Evolutionary conservation across 2,329 filamentous ascomycete species (phyloP).

Genomic region (Pseudopyricularia cyperi): DNA sequence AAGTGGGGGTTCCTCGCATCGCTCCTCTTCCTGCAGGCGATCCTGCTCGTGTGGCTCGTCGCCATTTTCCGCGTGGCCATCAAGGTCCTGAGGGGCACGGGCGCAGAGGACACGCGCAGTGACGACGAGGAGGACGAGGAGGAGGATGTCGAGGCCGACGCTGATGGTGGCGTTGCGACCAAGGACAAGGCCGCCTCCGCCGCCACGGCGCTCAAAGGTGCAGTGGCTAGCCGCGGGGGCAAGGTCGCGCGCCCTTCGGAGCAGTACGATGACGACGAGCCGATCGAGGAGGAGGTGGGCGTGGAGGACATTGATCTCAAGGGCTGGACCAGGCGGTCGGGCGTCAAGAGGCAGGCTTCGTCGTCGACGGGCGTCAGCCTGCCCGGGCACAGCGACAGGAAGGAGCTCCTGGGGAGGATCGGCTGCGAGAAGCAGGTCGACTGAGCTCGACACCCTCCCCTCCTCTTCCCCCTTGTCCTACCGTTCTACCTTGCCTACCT

Average conservation of each 20-base stretch:
- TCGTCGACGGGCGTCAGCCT: conserved; percentile 50
- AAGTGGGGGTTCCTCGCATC: conserved; percentile 65
- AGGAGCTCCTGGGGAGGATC: conserved; percentile 70
- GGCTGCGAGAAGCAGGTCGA: conserved; percentile 68
- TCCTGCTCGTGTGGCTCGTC: conserved; percentile 75
- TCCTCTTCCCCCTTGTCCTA: no score
- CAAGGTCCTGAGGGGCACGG: conserved; percentile 61
- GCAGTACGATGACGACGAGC: conserved; percentile 44
- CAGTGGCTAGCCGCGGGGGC: not conserved
- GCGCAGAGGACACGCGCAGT: conserved; percentile 75
- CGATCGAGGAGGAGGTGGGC: conserved; percentile 63
- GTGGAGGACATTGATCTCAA: conserved; percentile 58
- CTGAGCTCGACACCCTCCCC: no score
- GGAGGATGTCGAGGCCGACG: conserved; percentile 36
- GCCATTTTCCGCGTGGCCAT: conserved; percentile 79
- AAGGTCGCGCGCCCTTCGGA: not conserved
- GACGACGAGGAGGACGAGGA: conserved; percentile 69
- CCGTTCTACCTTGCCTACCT: no score
- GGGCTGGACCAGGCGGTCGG: conserved; percentile 44
- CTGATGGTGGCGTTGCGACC: conserved; percentile 23
- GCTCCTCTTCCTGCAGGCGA: conserved; percentile 63
- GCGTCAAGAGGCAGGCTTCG: conserved; percentile 37
- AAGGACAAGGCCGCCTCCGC: not conserved
- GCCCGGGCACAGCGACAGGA: conserved; percentile 59
- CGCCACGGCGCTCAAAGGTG: not conserved